Base-by-base conservation (phyloP, 2,329 filamentous ascomycete species). In the Endothia cerciana region DNA sequence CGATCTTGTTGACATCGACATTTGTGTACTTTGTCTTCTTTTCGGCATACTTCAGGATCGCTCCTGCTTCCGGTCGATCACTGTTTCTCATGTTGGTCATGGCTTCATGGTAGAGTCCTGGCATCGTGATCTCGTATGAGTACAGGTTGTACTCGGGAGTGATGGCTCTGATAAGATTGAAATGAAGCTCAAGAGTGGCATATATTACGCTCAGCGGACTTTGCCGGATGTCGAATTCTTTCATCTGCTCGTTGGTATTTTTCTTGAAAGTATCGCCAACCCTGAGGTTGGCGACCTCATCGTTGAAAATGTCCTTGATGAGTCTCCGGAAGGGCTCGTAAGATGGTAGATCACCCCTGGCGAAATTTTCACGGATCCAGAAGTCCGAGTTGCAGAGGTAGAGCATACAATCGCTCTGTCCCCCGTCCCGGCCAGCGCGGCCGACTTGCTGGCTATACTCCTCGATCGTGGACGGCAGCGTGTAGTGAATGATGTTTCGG, bases 361-460 rank as follows among this genome's bases (percentile, higher is more conserved):
- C 82, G 71, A 89, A 88, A 68, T 84, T 82, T 68, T 89, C 87
- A 13, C 83, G 81, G 17, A 87, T 72, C 71, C 86, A 83, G 51
- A 87, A 83, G 68, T 89, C 86, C 51, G 85, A 81, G 0, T 79
- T 80, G 49, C 84, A 86, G 3, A 89, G 77, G 67, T 83, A 88
- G 55, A 88, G 79, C 75, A 88, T 80, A 71, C 87, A 89, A 30
- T 80, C 78, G 64, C 85, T 87, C 0, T 76, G 70, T 45, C 79
- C 76, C 0, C 85, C 85, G 69, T 88, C 84, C 60, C 83, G 75
- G 1, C 85, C 85, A 2, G 85, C 84, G 60, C 85, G 81, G 2
- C 85, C 85, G 57, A 87, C 81, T 68, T 87, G 83, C 63, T 87
- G 85, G 57, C 83, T 85, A 70, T 87, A 87, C 36, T 84, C 83